Evolutionary conservation across 148 eudicot species (phyloP).

Genomic region (Dianthus caryophyllus): DNA sequence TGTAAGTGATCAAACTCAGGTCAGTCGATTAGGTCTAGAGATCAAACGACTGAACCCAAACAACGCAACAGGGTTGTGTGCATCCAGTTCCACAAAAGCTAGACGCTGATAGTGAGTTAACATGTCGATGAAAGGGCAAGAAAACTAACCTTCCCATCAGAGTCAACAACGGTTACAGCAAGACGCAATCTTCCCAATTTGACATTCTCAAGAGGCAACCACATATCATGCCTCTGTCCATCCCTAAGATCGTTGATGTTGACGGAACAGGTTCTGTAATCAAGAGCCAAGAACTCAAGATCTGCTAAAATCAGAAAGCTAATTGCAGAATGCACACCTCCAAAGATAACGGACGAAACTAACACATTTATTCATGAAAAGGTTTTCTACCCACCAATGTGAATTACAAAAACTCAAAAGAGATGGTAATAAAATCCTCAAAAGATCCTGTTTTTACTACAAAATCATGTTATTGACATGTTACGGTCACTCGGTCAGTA

Average conservation of each 20-base stretch:
- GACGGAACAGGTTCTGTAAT: slow-evolving; percentile 66
- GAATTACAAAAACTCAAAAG: no score
- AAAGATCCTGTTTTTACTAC: no score
- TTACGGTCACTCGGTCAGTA: no score
- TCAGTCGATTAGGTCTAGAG: no score
- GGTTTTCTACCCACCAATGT: no score
- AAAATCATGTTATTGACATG: no score
- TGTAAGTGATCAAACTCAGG: no score
- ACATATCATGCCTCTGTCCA: slow-evolving; percentile 86
- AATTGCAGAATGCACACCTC: background rate
- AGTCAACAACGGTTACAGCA: slow-evolving; percentile 63
- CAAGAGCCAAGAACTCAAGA: slow-evolving; percentile 5
- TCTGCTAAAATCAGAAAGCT: background rate
- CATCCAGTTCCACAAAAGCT: no score
- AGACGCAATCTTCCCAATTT: slow-evolving; percentile 81
- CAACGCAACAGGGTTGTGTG: no score
- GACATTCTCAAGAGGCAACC: slow-evolving; percentile 72
- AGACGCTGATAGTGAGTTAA: no score
- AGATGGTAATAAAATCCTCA: no score
- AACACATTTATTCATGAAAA: background rate
- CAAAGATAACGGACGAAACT: background rate
- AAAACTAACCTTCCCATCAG: slow-evolving; percentile 50
- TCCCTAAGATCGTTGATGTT: slow-evolving; percentile 54
- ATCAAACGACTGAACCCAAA: no score
- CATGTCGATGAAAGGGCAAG: background rate